Evolutionary conservation across 2,329 filamentous ascomycete species (phyloP), one percentile per base, ranked within the genome.

Genomic region (Trichothecium roseum): DNA sequence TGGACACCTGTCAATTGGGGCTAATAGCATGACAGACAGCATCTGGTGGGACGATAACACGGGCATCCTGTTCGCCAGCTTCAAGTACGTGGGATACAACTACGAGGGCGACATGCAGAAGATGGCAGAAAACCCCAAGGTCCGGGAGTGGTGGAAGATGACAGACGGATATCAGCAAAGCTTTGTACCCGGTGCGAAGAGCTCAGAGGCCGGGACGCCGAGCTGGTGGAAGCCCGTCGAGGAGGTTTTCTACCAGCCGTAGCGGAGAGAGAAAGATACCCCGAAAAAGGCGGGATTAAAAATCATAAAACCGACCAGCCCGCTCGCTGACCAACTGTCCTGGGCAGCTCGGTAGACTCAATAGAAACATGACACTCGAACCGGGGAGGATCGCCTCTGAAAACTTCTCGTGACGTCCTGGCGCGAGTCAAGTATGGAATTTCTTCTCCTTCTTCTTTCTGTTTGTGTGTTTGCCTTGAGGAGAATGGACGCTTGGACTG

Each of bases 91-190:
- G n/a, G 84, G 84, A 0, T 71, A 71, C 40, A 71, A 84, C 43
- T 87, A 74, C 40, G 76, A 72, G 3, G 78, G 66, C 8, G 84
- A 89, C 50, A 88, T 89, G 84, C 69, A 74, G 55, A 68, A 65
- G 41, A 87, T 88, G 82, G 67, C 69, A 2, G 74, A 74, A 38
- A 85, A 87, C 46, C 69, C 74, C 1, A 79, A 78, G 50, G 80
- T 88, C 24, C 69, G 74, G 37, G 77, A 82, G 54, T 89, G 84
- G 84, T 89, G 83, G 83, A 63, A 63, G 39, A 80, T 88, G 76
- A 88, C 84, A 34, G 84, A 89, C 54, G 64, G 66, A 12, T 84
- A 78, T 66, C 84, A 88, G 59, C 78, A 76, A 55, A 69, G 65
- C 30, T 51, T 81, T 20, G 71, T 80, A 2, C 64, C 69, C 1